Evolutionary conservation across 495 filamentous ascomycete species (phyloP), one percentile per base, ranked within the genome.

Genomic region (Aspergillus steynii): DNA sequence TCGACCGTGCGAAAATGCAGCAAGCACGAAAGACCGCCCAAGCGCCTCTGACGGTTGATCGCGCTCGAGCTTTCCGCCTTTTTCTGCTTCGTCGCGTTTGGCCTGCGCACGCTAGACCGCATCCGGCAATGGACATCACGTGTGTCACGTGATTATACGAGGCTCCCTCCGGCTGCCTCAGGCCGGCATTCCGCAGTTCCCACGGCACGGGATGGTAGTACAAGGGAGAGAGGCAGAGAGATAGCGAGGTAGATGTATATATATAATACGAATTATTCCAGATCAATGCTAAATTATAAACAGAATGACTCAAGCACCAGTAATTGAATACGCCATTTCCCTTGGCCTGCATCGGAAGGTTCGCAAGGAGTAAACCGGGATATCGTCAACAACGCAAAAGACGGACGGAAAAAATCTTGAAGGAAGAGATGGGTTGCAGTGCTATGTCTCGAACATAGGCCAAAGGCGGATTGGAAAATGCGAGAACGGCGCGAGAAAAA

Each of bases 31-130:
- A 28, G 15, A 9, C 26, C 20, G 54, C 55, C 60, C 46, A 58
- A 61, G 65, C 57, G 56, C 60, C 60, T 63, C 29, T 61, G 29
- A 50, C 37, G 50, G 68, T 58, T 64, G 61, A 68, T 64, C 65
- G 66, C 65, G 65, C 50, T 66, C 55, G 58, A 68, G 60, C 65
- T 67, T 20, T 20, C 66, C 65, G 63, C 47, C 65, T 66, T 65
- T 69, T 70, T 70, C 65, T 71, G 70, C 65, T 65, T 72, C 51
- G 70, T 74, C 70, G 74, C 74, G 74, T 74, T 76, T 74, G 74
- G 63, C 67, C 71, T 64, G 59, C 68, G 45, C 62, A 65, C 68
- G 71, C 69, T 71, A 72, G 64, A 47, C 71, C 66, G 54, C 59
- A 72, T 73, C 61, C 59, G 55, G 49, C 2, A 29, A 10, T 4